phyloP scores from a whole-genome alignment of 1,284 basidiomycete genomes.

The Uromyces viciae-fabae region DNA sequence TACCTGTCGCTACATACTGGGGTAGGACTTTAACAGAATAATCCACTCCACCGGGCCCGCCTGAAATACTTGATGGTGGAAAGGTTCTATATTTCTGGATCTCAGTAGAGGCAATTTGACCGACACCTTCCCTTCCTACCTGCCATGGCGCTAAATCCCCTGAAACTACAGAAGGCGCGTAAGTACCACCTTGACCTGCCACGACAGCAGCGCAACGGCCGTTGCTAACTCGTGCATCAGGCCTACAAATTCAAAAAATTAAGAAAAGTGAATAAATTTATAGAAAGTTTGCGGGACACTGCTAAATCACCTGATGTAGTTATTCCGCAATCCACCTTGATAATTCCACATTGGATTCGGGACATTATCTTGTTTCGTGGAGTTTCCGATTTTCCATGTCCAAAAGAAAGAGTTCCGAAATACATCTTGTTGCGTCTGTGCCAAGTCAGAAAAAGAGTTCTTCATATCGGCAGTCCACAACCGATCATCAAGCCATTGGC shows the following conservation, averaged over 20 bases:
- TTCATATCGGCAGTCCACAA: constrained; percentile 37
- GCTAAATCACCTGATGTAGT: constrained; percentile 32
- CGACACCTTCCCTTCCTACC: constrained; percentile 29
- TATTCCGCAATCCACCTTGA: constrained; percentile 20
- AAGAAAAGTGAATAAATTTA: neutral
- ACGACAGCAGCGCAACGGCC: constrained; percentile 36
- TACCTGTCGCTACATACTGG: constrained; percentile 23
- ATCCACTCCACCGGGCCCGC: constrained; percentile 11
- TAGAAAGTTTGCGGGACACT: neutral
- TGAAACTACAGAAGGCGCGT: neutral
- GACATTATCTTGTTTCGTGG: constrained; percentile 32
- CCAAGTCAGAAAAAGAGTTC: constrained; percentile 39
- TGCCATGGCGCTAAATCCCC: constrained; percentile 34
- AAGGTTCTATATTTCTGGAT: constrained; percentile 16
- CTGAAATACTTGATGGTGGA: constrained; percentile 30
- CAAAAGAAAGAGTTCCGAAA: constrained; percentile 46
- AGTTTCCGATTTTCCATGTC: constrained; percentile 46
- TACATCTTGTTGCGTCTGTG: constrained; percentile 42
- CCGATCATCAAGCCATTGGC: constrained; percentile 42
- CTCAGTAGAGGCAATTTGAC: constrained; percentile 20
- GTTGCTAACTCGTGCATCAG: constrained; percentile 43
- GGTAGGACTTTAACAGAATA: constrained; percentile 21
- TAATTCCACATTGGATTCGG: constrained; percentile 46
- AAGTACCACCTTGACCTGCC: constrained; percentile 23
- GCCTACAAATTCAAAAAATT: neutral